Conservation (phyloP, 2,329 filamentous ascomycete species). For the Conoideocrella luteorostrata region DNA sequence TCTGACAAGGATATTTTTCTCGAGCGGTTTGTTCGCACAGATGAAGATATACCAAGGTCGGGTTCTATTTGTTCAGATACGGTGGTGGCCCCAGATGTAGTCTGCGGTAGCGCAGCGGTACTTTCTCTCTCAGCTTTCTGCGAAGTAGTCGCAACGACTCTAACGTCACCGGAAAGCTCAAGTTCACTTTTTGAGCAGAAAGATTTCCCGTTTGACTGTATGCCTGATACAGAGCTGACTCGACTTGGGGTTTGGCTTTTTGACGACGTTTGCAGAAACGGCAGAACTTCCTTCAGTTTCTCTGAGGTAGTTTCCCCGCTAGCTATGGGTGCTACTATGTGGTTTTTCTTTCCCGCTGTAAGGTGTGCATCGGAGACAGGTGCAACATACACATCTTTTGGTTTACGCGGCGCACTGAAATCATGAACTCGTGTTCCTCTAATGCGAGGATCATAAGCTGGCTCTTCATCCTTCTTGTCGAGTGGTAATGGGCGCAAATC, state of each 20-base stretch:
- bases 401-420: constrained; percentile 53
- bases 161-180: neutral
- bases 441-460: constrained; percentile 56
- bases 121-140: neutral
- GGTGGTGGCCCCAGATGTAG: neutral
- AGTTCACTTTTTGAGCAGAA: neutral
- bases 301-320: neutral
- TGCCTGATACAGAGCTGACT: neutral
- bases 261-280: neutral
- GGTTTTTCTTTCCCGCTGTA: neutral
- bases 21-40: constrained; percentile 34
- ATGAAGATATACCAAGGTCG: constrained; percentile 11
- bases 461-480: constrained; percentile 33
- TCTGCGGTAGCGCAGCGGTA: neutral
- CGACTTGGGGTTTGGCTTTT: neutral
- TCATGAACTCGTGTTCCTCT: constrained; percentile 58
- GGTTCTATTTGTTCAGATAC: neutral
- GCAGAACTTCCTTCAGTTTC: neutral
- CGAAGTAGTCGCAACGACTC: neutral
- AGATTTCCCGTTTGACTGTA: neutral
- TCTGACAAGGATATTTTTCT: constrained; percentile 47
- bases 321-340: constrained; percentile 17
- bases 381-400: neutral
- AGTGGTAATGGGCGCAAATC: constrained; percentile 37
- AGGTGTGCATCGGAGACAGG: neutral